Conservation (phyloP, 495 filamentous ascomycete species). For the Penicillium diatomitis region DNA sequence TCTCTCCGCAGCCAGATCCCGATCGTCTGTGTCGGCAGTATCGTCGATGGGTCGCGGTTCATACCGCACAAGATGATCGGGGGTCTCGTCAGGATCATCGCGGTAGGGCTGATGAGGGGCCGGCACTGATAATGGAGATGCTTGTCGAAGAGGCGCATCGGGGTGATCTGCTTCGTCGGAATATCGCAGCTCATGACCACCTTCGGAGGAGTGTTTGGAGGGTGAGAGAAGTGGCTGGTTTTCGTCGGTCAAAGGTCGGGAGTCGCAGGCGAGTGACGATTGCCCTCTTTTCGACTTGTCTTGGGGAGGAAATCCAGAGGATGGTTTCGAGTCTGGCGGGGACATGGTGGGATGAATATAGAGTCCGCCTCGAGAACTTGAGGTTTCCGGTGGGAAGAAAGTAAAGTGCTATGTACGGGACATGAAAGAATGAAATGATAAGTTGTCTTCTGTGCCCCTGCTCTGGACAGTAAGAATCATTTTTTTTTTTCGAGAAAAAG, state of each 20-base stretch:
- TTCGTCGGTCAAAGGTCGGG: constrained; percentile 2
- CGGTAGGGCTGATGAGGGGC: constrained; percentile 4
- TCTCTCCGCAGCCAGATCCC: not conserved
- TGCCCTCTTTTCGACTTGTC: not conserved
- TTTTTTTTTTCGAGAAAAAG: no score
- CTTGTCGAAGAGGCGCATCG: constrained; percentile 11
- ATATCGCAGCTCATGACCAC: no score
- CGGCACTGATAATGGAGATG: not conserved
- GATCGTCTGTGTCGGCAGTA: not conserved
- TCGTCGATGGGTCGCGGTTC: constrained; percentile 15
- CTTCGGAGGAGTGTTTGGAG: no score
- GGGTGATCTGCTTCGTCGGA: constrained; percentile 9
- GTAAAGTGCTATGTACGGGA: not conserved
- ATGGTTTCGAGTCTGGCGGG: no score
- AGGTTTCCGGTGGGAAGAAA: no score
- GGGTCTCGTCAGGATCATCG: constrained; percentile 4
- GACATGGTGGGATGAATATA: no score
- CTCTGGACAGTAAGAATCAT: no score
- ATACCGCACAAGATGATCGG: constrained; percentile 7
- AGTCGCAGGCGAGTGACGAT: not conserved
- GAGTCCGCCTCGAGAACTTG: no score
- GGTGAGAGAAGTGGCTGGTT: constrained; percentile 1
- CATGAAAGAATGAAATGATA: not conserved
- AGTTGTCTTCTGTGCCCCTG: no score
- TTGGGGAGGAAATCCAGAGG: no score